phyloP scores from a whole-genome alignment of 805 yeast species.

The Metschnikowia shivogae region DNA sequence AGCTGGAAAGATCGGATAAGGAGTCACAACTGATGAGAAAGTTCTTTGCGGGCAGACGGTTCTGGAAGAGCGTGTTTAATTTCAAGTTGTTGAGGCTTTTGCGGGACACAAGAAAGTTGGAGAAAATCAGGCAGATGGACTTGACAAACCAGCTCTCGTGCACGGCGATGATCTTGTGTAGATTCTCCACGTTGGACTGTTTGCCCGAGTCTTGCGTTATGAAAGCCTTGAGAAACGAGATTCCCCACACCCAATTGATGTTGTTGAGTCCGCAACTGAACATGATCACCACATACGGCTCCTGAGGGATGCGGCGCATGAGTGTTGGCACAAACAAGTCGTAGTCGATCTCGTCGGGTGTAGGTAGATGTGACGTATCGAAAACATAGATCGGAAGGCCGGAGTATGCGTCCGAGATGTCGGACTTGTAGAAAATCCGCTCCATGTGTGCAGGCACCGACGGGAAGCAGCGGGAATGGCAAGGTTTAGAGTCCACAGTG shows the following conservation, averaged over 20 bases:
- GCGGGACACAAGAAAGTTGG: conserved; percentile 48
- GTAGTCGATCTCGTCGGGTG: conserved; percentile 40
- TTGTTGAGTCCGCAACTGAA: conserved; percentile 78
- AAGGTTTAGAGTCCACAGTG: too few relatives aligned
- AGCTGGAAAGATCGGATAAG: conserved; percentile 51
- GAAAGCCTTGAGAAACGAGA: conserved; percentile 49
- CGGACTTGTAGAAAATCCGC: conserved; percentile 53
- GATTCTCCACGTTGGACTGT: conserved; percentile 44
- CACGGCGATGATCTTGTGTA: conserved; percentile 68
- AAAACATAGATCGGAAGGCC: conserved; percentile 68
- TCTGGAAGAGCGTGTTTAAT: conserved; percentile 18
- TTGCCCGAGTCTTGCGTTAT: conserved; percentile 44
- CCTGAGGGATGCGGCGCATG: conserved; percentile 53
- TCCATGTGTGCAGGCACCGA: conserved; percentile 23
- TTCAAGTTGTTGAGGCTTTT: conserved; percentile 27
- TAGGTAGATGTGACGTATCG: conserved; percentile 78
- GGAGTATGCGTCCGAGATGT: conserved; percentile 61
- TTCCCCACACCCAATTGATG: conserved; percentile 68
- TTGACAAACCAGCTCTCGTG: conserved; percentile 90
- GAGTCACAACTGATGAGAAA: conserved; percentile 17
- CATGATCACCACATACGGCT: conserved; percentile 63
- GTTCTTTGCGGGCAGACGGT: conserved; percentile 13
- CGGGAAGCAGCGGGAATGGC: too few relatives aligned
- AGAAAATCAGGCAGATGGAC: conserved; percentile 66
- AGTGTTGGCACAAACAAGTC: conserved; percentile 56